A percentile compares a stretch with the other conserved stretches of the same genome.
These are phyloP conservation scores for Diaporthe sp. DNA, from an alignment of 2,329 filamentous ascomycete genomes.

Conservation along the genomic window DNA sequence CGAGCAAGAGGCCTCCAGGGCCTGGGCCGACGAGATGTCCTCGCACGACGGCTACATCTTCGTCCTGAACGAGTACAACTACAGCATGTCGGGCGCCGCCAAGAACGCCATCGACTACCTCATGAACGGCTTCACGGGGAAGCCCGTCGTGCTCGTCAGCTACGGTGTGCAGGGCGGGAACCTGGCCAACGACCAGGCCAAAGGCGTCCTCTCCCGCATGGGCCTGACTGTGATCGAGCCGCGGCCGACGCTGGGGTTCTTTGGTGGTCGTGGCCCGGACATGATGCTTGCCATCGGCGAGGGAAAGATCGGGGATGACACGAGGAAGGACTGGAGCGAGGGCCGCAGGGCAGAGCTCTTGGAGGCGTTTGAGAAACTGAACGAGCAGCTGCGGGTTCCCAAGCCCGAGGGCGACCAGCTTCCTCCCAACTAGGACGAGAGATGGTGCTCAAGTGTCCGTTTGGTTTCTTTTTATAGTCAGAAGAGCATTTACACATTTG, in stretches of 20 bases:
- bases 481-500: background rate
- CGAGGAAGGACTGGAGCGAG: conserved; percentile 26
- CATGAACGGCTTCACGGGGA: conserved; percentile 68
- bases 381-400: conserved; percentile 6
- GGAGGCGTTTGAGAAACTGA: conserved; percentile 27
- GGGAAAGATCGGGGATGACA: conserved; percentile 28
- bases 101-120: conserved; percentile 76
- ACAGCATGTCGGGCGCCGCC: conserved; percentile 62
- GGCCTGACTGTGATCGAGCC: conserved; percentile 40
- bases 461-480: background rate
- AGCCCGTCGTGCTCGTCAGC: conserved; percentile 65
- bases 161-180: conserved; percentile 58
- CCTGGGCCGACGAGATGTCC: conserved; percentile 59
- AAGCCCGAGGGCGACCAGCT: conserved; percentile 1
- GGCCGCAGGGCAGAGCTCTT: conserved; percentile 21
- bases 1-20: conserved; percentile 55
- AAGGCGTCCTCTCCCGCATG: conserved; percentile 39
- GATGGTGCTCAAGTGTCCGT: too few species aligned
- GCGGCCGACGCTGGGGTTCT: conserved; percentile 18
- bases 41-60: conserved; percentile 61
- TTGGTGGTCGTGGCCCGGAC: conserved; percentile 17
- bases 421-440: background rate
- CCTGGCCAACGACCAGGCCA: conserved; percentile 46
- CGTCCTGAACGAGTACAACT: conserved; percentile 70
- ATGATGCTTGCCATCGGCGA: conserved; percentile 2